Evolutionary conservation across 2,329 filamentous ascomycete species (phyloP).

Genomic region (Penicillium griseofulvum): DNA sequence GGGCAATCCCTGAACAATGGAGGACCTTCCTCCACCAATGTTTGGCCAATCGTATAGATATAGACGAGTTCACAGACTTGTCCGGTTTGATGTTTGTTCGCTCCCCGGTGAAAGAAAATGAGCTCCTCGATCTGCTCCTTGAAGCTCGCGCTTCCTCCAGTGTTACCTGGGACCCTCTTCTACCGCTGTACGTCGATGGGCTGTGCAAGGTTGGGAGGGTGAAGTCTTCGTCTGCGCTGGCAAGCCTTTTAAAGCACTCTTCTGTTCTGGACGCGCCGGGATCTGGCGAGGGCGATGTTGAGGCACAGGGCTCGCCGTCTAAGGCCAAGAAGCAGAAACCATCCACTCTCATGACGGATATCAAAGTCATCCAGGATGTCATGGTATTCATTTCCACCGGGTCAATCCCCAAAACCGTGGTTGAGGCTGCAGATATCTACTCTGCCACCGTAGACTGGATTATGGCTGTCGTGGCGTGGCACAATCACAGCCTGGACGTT

Average conservation of each 20-base stretch:
- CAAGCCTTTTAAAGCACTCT: slow-evolving; percentile 35
- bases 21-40: slow-evolving; percentile 38
- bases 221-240: slow-evolving; percentile 35
- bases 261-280: slow-evolving; percentile 29
- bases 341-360: slow-evolving; percentile 44
- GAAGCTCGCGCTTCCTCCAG: slow-evolving; percentile 32
- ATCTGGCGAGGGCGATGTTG: slow-evolving; percentile 3
- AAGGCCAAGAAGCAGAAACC: slow-evolving; percentile 9
- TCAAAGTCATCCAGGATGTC: slow-evolving; percentile 42
- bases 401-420: slow-evolving; percentile 26
- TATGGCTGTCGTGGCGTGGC: slow-evolving; percentile 37
- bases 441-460: slow-evolving; percentile 40
- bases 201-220: slow-evolving; percentile 35
- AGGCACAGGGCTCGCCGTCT: background rate
- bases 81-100: slow-evolving; percentile 34
- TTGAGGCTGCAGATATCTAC: slow-evolving; percentile 35
- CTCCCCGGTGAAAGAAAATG: slow-evolving; percentile 30
- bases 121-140: slow-evolving; percentile 37
- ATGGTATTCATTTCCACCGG: slow-evolving; percentile 41
- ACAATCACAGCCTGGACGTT: slow-evolving; percentile 26
- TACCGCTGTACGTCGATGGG: slow-evolving; percentile 42
- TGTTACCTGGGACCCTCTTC: slow-evolving; percentile 43
- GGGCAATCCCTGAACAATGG: slow-evolving; percentile 35
- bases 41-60: slow-evolving; percentile 38
- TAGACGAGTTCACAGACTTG: slow-evolving; percentile 38